Base-by-base conservation (phyloP, 352 stramenopile species). In the Phytopythium delawarense region DNA sequence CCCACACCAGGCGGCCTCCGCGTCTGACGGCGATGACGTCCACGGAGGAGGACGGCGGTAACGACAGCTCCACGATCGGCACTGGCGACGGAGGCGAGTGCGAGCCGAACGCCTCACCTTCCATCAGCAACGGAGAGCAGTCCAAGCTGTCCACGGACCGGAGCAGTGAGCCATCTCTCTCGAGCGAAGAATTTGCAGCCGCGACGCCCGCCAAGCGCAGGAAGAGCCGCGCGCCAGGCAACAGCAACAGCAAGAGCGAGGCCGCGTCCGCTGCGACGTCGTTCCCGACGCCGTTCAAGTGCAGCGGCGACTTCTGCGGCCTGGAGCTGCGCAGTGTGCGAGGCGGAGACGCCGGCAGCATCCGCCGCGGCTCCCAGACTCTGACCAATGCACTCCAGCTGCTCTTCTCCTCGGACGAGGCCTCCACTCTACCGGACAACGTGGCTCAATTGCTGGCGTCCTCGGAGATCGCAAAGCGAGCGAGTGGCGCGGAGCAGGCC, bases 281-380 rank as follows among this genome's bases (percentile, higher is more conserved):
- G 13, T 90, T 87, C 67, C 77, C 77, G 21, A 89, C 78, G 35
- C 82, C 79, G 4, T 94, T 91, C 73, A 87, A 89, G 61, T 92
- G 85, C 72, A 84, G 71, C 32, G 82, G 84, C 18, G 82, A 92
- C 57, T 92, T 92, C 56, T 92, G 82, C 64, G 69, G 72, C 51
- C 84, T 89, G 42, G 61, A 72, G 16, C 21, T 89, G 34, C 66
- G 46, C 5, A 57, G 25, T 44, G 20, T 53, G n/a, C 45, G 28
- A n/a, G 34, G 42, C 62, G 52, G 60, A 39, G 65, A 61, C 61
- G 45, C 52, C 67, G 23, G 49, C 64, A 20, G 7, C 57, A 9
- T 46, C 11, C n/a, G 15, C 30, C 12, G 50, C 15, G 9, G 7
- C 28, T 18, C 28, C 0, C 35, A 13, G 50, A 3, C 64, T 40